Conservation (phyloP, 2,329 filamentous ascomycete genomes). For the Botrytis fabae region DNA sequence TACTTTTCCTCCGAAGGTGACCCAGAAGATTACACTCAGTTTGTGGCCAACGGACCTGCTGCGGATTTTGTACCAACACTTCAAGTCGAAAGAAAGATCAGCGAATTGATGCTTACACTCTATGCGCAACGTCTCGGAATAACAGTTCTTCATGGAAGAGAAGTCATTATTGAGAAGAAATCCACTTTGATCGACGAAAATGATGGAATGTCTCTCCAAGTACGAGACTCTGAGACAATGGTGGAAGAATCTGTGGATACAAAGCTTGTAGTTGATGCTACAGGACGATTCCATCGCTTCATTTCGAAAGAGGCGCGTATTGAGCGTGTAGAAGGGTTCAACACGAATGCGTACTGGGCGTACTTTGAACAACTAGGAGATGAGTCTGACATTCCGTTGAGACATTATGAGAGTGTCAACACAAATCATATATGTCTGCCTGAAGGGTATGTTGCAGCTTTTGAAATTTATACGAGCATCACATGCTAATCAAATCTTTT, state of each 20-base stretch:
- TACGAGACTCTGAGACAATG: constrained; percentile 17
- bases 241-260: constrained; percentile 25
- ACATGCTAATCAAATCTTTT: background rate
- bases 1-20: constrained; percentile 29
- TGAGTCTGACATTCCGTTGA: constrained; percentile 34
- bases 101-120: constrained; percentile 37
- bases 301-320: constrained; percentile 31
- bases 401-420: constrained; percentile 33
- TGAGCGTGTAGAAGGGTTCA: constrained; percentile 32
- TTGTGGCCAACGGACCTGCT: constrained; percentile 30
- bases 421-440: constrained; percentile 39
- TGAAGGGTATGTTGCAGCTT: constrained; percentile 29
- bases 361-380: constrained; percentile 32
- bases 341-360: constrained; percentile 31
- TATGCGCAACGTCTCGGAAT: constrained; percentile 36
- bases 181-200: background rate
- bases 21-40: constrained; percentile 28
- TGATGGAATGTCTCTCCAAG: constrained; percentile 7
- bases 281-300: constrained; percentile 32
- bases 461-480: background rate
- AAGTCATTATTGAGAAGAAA: constrained; percentile 19
- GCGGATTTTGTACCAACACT: constrained; percentile 30
- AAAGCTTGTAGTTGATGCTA: constrained; percentile 34
- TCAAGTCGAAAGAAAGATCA: constrained; percentile 37
- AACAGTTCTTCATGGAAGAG: constrained; percentile 34